These are phyloP conservation scores for Hypoxylon sp. DNA, from an alignment of 2,329 filamentous ascomycete species.

Conservation along the genomic window DNA sequence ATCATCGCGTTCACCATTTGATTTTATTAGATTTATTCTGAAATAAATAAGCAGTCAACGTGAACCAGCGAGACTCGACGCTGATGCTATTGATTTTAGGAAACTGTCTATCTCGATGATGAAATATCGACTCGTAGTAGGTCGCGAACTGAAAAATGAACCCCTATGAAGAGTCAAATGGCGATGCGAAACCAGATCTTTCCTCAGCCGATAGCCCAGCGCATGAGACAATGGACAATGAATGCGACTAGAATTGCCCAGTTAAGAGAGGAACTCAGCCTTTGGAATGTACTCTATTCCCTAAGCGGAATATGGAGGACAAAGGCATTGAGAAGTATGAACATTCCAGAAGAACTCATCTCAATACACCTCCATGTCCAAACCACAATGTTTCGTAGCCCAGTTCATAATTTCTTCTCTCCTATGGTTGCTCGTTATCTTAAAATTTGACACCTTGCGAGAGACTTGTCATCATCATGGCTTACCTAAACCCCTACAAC, in stretches of 20 bases:
- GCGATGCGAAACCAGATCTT: neutral
- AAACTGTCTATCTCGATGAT: conserved; percentile 1
- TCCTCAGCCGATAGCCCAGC: neutral
- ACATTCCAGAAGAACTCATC: conserved; percentile 34
- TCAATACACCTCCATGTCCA: conserved; percentile 27
- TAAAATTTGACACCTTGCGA: neutral
- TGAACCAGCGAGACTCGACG: neutral
- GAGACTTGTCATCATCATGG: conserved; percentile 24
- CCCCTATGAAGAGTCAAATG: neutral
- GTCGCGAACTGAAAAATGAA: neutral
- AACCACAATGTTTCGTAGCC: conserved; percentile 11
- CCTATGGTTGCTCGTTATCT: conserved; percentile 3
- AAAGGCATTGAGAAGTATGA: conserved; percentile 47
- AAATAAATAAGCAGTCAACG: neutral
- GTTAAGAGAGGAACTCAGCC: conserved; percentile 21
- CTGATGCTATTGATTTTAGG: neutral
- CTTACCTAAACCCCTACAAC: conserved; percentile 33
- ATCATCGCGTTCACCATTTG: neutral
- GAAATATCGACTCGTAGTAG: neutral
- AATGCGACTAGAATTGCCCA: no score
- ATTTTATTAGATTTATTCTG: neutral
- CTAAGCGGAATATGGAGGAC: conserved; percentile 36
- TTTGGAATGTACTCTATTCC: conserved; percentile 43
- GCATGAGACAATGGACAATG: conserved; percentile 17
- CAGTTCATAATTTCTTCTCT: conserved; percentile 2